phyloP scores from a whole-genome alignment of 257 asterid genomes.

The Petunia secreta region DNA sequence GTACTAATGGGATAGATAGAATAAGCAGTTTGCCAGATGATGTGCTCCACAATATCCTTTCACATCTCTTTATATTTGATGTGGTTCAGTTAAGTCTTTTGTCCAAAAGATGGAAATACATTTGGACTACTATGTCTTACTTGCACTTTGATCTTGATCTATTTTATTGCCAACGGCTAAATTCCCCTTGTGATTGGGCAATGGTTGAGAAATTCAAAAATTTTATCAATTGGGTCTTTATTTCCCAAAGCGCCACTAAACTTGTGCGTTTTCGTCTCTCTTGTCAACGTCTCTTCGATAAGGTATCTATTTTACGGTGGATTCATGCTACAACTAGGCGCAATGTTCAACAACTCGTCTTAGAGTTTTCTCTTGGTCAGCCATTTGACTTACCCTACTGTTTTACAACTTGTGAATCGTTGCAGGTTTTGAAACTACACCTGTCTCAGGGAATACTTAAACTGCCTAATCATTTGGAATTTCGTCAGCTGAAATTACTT shows the following conservation, averaged over 20 bases:
- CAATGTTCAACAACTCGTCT: neutral
- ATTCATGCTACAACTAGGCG: neutral
- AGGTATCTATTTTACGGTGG: neutral
- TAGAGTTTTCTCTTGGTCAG: neutral
- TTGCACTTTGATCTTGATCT: neutral
- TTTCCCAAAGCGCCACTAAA: neutral
- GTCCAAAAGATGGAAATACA: conserved; percentile 18
- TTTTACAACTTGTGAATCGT: neutral
- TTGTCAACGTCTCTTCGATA: neutral
- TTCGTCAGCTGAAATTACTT: neutral
- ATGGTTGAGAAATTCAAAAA: neutral
- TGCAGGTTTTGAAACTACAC: conserved; percentile 4
- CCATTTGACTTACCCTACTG: neutral
- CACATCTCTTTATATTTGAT: neutral
- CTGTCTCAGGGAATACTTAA: neutral
- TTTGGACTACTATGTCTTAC: conserved; percentile 19
- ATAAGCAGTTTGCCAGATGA: conserved; percentile 21
- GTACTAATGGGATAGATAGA: neutral
- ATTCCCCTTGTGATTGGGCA: neutral
- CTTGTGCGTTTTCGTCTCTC: neutral
- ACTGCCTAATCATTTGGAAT: neutral
- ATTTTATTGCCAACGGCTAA: neutral
- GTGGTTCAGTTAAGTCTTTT: neutral
- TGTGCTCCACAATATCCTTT: neutral
- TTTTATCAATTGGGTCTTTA: neutral